Conservation (phyloP, 805 yeast species). For the Ogataea methanolica region DNA sequence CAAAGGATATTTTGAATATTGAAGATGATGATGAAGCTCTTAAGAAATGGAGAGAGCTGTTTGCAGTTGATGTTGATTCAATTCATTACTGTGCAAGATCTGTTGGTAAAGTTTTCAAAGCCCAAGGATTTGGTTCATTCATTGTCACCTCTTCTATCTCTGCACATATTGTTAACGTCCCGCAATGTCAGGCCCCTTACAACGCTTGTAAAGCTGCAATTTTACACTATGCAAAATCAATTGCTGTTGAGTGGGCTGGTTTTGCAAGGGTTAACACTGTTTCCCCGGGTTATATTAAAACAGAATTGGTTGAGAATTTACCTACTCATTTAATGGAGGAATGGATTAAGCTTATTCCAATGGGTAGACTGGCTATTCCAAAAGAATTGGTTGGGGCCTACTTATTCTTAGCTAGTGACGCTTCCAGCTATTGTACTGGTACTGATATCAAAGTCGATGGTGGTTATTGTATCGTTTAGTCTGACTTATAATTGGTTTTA, state of each 20-base stretch:
- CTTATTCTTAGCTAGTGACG: constrained; percentile 74
- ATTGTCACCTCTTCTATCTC: constrained; percentile 88
- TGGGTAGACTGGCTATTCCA: constrained; percentile 73
- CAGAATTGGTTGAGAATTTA: constrained; percentile 54
- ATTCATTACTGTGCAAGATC: constrained; percentile 75
- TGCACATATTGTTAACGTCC: constrained; percentile 81
- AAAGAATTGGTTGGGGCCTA: constrained; percentile 77
- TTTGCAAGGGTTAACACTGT: constrained; percentile 82
- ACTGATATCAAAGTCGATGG: constrained; percentile 76
- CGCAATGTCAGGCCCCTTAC: constrained; percentile 82
- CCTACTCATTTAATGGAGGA: constrained; percentile 39
- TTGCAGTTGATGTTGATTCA: constrained; percentile 74
- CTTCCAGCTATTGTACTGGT: constrained; percentile 77
- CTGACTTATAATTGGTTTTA: not conserved
- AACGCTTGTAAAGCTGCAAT: constrained; percentile 86
- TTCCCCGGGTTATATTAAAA: constrained; percentile 82
- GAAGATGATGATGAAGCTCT: constrained; percentile 40
- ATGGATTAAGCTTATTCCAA: constrained; percentile 54
- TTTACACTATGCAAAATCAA: constrained; percentile 66
- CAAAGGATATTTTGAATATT: constrained; percentile 48
- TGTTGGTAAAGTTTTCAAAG: constrained; percentile 67
- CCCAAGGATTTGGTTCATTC: constrained; percentile 72
- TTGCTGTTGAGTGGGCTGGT: constrained; percentile 87
- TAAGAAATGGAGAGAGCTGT: constrained; percentile 64
- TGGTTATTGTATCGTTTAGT: constrained; percentile 55